Conservation (phyloP, 192 early-diverging fungal species). For the Jimgerdemannia lactiflua region DNA sequence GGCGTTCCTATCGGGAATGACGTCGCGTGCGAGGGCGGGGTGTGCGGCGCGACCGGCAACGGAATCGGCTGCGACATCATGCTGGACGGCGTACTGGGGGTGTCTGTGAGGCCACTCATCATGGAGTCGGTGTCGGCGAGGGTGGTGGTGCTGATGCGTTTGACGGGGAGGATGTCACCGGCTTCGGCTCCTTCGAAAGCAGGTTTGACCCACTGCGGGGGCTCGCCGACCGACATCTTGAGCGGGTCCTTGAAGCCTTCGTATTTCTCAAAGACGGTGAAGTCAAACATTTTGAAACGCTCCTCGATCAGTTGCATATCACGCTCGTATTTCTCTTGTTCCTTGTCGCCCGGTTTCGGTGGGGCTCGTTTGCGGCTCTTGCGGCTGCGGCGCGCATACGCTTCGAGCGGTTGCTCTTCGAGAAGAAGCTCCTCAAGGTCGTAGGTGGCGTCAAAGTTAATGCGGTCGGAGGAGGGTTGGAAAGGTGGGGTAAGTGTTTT, state of each 20-base stretch:
- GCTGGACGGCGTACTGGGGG: neutral
- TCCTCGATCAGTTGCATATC: slow-evolving; percentile 72
- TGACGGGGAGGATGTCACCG: neutral
- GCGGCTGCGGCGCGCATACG: slow-evolving; percentile 9
- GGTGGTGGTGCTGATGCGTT: neutral
- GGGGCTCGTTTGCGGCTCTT: slow-evolving; percentile 29
- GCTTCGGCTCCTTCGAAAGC: slow-evolving; percentile 28
- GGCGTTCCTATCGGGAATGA: neutral
- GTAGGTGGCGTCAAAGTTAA: slow-evolving; percentile 77
- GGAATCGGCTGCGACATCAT: neutral
- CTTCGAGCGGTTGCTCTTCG: slow-evolving; percentile 66
- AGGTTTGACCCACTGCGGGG: slow-evolving; percentile 65
- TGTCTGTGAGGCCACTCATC: neutral
- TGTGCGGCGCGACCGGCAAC: too few relatives aligned
- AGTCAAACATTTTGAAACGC: slow-evolving; percentile 79
- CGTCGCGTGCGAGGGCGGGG: neutral
- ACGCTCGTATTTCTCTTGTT: slow-evolving; percentile 43
- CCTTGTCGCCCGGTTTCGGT: slow-evolving; percentile 26
- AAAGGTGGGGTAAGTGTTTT: slow-evolving; percentile 44
- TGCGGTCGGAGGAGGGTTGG: slow-evolving; percentile 39
- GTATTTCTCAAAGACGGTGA: slow-evolving; percentile 75
- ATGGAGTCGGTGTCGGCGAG: neutral
- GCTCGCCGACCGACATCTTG: slow-evolving; percentile 57
- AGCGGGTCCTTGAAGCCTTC: slow-evolving; percentile 59
- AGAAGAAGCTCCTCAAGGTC: slow-evolving; percentile 72